These are phyloP conservation scores for Suhomyces pyralidae DNA, from an alignment of 805 yeast genomes.

Conservation along the genomic window DNA sequence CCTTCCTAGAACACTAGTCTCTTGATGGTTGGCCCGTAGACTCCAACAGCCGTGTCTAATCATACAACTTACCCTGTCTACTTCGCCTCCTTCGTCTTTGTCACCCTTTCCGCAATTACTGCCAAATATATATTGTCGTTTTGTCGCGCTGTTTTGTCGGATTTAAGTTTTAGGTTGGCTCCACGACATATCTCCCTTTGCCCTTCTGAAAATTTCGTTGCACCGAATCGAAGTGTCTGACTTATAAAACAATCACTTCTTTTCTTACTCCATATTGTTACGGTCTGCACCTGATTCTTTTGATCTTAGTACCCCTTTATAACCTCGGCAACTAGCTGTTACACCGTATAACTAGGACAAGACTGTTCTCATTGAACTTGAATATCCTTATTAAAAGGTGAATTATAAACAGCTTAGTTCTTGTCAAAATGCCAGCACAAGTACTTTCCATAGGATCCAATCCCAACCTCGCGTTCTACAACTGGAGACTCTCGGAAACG, in stretches of 20 bases:
- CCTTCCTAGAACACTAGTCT: neutral
- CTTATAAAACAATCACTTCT: neutral
- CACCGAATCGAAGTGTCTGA: neutral
- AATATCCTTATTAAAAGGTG: neutral
- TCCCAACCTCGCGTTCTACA: constrained; percentile 58
- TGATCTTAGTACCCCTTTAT: neutral
- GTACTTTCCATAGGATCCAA: constrained; percentile 46
- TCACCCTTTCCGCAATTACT: neutral
- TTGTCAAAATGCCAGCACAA: neutral
- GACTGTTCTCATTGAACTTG: neutral
- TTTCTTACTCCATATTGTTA: neutral
- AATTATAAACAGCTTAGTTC: neutral
- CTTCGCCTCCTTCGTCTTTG: neutral
- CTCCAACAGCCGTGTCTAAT: neutral
- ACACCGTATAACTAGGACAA: neutral
- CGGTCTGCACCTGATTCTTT: neutral
- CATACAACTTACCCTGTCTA: neutral
- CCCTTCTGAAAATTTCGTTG: neutral
- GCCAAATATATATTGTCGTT: neutral
- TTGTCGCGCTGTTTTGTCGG: neutral
- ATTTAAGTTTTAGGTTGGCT: neutral
- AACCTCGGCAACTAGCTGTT: neutral
- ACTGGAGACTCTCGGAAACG: constrained; percentile 53
- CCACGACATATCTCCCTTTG: neutral
- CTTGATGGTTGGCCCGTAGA: neutral